phyloP scores from a whole-genome alignment of 306 rosid species.

The Cicer chorassanicum region DNA sequence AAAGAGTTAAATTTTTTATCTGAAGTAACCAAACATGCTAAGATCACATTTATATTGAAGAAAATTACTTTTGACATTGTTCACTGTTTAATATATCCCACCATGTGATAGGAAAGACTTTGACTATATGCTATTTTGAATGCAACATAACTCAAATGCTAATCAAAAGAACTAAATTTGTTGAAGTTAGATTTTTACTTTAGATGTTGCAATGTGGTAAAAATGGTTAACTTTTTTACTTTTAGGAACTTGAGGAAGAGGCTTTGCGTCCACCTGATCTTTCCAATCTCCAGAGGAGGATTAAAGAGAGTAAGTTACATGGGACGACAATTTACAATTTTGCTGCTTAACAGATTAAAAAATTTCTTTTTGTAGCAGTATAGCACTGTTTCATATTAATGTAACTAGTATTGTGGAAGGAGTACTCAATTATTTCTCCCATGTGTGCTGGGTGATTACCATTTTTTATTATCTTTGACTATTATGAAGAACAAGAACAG shows the following conservation, averaged over 20 bases:
- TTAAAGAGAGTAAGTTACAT: conserved; percentile 71
- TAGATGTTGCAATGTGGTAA: conserved; percentile 4
- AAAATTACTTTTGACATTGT: background rate
- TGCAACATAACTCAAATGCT: background rate
- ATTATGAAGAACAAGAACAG: background rate
- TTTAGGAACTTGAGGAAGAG: conserved; percentile 86
- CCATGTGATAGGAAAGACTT: background rate
- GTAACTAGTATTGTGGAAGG: background rate
- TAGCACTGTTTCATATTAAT: background rate
- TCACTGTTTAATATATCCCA: background rate
- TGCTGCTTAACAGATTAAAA: background rate
- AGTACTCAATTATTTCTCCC: background rate
- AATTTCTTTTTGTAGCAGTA: background rate
- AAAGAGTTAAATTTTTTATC: too few species aligned
- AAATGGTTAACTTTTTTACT: conserved; percentile 27
- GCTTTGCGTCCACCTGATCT: conserved; percentile 76
- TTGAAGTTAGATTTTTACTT: background rate
- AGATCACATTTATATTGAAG: background rate
- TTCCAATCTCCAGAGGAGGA: conserved; percentile 78
- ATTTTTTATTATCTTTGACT: background rate
- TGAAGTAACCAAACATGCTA: background rate
- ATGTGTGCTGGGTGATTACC: background rate
- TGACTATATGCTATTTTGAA: background rate
- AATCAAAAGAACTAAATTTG: background rate
- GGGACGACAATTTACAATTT: background rate